Evolutionary conservation across 164 flowering plant species (phyloP), one percentile per base, ranked within the genome.

Genomic region (Sedum album): DNA sequence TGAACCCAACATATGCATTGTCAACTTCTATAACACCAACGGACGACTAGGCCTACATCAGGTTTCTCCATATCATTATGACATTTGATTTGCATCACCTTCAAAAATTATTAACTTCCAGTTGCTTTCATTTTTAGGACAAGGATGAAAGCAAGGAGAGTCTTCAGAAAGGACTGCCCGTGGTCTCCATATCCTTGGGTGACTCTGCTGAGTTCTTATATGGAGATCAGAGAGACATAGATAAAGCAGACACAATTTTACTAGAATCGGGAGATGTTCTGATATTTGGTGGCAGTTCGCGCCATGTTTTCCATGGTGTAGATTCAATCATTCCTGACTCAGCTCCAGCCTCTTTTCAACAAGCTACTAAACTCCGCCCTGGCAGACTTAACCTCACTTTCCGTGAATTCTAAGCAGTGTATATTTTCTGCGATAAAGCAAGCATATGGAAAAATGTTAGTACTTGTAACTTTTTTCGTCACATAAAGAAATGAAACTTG

Each of bases 311-410:
- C 73, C 96, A 91, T 72, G 89, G 96, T 0, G 88, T 91, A 0
- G 31, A 80, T 35, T 72, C 74, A 6, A 81, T 86, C 67, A 9
- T 71, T 2, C 81, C 84, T 0, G 46, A 76, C 33, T 74, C 89
- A 13, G 88, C 91, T 33, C 96, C 93, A 1, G 60, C 46, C 25
- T 35, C 31, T 13, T 60, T 89, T 48, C n/a, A 73, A 14, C 73
- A 82, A 5, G 84, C 79, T 60, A 61, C 92, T 20, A 57, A 73
- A 14, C 79, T 89, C 31, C 82, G 79, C 25, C 84, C 90, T 36
- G 94, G 96, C 14, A 85, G 92, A 2, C 78, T 90, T n/a, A 90
- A 88, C 74, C 86, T 90, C 21, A 88, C 91, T 23, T 87, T 88
- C 72, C 53, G 53, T 0, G 53, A 48, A 48, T 48, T 48, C 53